Percentiles rank a stretch among this genome's conserved stretches.
phyloP scores from a whole-genome alignment of 768 basidiomycete species.

The Lentinula raphanica region DNA sequence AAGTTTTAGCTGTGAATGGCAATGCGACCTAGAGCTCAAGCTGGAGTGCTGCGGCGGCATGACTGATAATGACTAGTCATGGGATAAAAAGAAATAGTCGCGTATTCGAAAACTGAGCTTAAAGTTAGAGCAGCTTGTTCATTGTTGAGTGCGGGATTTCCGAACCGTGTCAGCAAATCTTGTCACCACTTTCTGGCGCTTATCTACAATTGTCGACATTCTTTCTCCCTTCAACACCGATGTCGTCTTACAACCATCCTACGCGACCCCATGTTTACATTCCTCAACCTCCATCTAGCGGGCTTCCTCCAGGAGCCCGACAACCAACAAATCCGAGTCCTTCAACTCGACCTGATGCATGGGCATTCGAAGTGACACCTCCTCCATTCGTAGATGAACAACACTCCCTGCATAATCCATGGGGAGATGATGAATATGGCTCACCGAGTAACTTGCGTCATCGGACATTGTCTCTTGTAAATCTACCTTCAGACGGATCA shows the following conservation, averaged over 20 bases:
- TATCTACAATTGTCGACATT: no score
- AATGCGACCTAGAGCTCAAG: no score
- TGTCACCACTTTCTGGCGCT: no score
- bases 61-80: no score
- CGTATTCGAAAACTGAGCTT: no score
- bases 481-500: conserved; percentile 17
- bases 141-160: no score
- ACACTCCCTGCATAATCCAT: conserved; percentile 23
- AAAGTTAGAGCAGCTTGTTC: no score
- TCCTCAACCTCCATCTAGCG: conserved; percentile 13
- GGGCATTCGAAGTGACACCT: conserved; percentile 24
- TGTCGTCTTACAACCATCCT: conserved; percentile 1
- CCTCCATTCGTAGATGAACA: conserved; percentile 15
- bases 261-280: not conserved
- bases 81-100: no score
- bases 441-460: conserved; percentile 21
- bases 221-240: not conserved
- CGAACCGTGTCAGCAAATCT: no score
- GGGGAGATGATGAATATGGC: conserved; percentile 22
- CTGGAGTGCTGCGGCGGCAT: no score
- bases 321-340: conserved; percentile 26
- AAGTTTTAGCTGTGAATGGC: no score
- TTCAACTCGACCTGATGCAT: conserved; percentile 23
- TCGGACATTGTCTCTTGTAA: conserved; percentile 27
- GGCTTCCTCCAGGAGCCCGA: conserved; percentile 31